These are phyloP conservation scores for Acacia pycnantha DNA, from an alignment of 331 rosid genomes.

Conservation along the genomic window DNA sequence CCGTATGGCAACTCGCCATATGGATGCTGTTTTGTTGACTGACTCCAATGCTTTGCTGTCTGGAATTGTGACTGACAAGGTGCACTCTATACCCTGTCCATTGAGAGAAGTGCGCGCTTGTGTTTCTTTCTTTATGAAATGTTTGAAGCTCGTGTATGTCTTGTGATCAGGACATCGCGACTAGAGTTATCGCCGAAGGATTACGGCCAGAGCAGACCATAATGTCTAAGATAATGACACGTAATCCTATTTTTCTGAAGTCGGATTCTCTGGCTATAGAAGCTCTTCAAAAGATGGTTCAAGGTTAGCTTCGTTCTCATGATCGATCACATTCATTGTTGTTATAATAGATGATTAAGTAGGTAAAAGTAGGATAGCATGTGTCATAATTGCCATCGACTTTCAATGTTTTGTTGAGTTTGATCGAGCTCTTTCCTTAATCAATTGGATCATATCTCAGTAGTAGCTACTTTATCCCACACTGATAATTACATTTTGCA, in stretches of 20 bases:
- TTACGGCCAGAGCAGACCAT: conserved; percentile 71
- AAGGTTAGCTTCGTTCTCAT: conserved; percentile 47
- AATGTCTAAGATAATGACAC: conserved; percentile 82
- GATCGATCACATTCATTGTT: background rate
- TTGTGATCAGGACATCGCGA: conserved; percentile 64
- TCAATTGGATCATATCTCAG: background rate
- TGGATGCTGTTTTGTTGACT: conserved; percentile 78
- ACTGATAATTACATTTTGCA: background rate
- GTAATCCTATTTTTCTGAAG: conserved; percentile 81
- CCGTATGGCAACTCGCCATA: conserved; percentile 92
- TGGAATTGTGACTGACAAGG: conserved; percentile 96
- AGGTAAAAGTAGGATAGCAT: background rate
- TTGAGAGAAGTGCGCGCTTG: background rate
- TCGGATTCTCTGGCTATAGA: conserved; percentile 85
- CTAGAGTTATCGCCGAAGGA: conserved; percentile 88
- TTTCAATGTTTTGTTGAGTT: background rate
- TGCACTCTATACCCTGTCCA: background rate
- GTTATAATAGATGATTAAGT: conserved; percentile 3
- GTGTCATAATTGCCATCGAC: background rate
- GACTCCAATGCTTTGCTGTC: conserved; percentile 89
- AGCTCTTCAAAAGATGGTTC: conserved; percentile 95
- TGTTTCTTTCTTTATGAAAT: background rate
- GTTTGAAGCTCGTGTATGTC: conserved; percentile 10
- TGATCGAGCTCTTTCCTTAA: background rate
- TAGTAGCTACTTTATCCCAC: background rate